A percentile compares a stretch with the other conserved stretches of the same genome.
Evolutionary conservation across 805 yeast species (phyloP).

Genomic region (Myxozyma udenii): DNA sequence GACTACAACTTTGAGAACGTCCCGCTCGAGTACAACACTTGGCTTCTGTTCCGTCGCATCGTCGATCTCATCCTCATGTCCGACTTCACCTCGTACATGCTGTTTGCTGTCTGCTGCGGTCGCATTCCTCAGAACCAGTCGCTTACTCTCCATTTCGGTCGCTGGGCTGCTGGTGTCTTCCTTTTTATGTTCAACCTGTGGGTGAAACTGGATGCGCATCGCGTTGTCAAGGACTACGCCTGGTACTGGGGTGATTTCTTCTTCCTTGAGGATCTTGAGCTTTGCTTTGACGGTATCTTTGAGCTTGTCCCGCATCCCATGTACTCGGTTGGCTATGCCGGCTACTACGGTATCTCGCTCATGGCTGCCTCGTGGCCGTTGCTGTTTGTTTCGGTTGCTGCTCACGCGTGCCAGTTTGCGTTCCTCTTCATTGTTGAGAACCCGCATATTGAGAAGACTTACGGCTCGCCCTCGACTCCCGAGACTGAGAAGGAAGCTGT

Average conservation of each 20-base stretch:
- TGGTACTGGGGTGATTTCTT: constrained; percentile 97
- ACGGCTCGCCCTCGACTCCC: constrained; percentile 34
- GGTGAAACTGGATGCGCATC: constrained; percentile 85
- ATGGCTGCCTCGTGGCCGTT: constrained; percentile 72
- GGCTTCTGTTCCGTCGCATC: constrained; percentile 74
- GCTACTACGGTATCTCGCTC: constrained; percentile 79
- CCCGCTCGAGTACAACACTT: constrained; percentile 77
- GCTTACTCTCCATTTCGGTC: constrained; percentile 45
- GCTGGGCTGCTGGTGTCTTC: constrained; percentile 57
- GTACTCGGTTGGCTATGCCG: constrained; percentile 87
- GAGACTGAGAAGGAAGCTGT: neutral
- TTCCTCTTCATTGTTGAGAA: constrained; percentile 73
- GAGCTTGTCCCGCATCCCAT: constrained; percentile 90
- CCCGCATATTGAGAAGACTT: constrained; percentile 82
- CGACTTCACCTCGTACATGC: constrained; percentile 72
- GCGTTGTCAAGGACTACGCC: constrained; percentile 84
- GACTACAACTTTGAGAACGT: constrained; percentile 41
- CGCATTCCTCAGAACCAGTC: constrained; percentile 45
- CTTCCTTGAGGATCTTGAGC: constrained; percentile 65
- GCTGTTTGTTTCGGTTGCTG: constrained; percentile 63
- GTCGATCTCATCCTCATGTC: constrained; percentile 83
- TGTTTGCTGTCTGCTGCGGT: constrained; percentile 51
- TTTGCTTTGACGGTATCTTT: constrained; percentile 84
- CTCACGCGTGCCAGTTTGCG: constrained; percentile 73
- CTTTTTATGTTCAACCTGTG: constrained; percentile 72